phyloP scores from a whole-genome alignment of 2,329 filamentous ascomycete genomes.

The Fusarium sp. region DNA sequence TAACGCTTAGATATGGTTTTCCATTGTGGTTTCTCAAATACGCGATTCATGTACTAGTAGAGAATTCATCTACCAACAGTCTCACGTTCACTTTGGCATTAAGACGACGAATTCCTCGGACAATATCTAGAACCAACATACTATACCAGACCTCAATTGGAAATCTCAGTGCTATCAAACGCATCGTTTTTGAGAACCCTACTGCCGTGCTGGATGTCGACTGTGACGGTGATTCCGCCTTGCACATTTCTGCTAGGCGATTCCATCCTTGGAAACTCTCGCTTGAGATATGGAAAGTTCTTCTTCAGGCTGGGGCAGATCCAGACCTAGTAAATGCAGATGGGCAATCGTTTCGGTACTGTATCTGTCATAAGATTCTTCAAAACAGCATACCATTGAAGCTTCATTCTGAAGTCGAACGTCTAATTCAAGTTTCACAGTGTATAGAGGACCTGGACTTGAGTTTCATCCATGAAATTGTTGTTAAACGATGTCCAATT shows the following conservation, averaged over 20 bases:
- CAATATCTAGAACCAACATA: neutral
- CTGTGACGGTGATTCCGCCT: neutral
- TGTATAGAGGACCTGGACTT: neutral
- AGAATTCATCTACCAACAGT: neutral
- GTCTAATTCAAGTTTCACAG: accelerated
- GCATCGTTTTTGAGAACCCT: neutral
- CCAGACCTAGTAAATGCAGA: neutral
- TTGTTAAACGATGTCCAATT: neutral
- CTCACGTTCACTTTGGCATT: neutral
- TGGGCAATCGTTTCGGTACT: neutral
- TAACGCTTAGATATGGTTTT: neutral
- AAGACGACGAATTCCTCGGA: neutral
- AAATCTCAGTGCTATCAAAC: neutral
- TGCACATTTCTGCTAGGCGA: accelerated
- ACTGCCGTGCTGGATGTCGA: neutral
- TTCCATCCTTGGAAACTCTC: neutral
- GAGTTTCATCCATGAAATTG: neutral
- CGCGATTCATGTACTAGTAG: neutral
- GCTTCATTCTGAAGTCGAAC: neutral
- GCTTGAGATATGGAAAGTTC: neutral
- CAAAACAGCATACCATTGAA: neutral
- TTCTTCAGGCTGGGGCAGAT: neutral
- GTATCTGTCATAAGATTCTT: accelerated
- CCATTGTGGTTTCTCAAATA: neutral
- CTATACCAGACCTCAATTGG: accelerated